phyloP scores from a whole-genome alignment of 345 rosid genomes.

The Moricandia moricandioides region DNA sequence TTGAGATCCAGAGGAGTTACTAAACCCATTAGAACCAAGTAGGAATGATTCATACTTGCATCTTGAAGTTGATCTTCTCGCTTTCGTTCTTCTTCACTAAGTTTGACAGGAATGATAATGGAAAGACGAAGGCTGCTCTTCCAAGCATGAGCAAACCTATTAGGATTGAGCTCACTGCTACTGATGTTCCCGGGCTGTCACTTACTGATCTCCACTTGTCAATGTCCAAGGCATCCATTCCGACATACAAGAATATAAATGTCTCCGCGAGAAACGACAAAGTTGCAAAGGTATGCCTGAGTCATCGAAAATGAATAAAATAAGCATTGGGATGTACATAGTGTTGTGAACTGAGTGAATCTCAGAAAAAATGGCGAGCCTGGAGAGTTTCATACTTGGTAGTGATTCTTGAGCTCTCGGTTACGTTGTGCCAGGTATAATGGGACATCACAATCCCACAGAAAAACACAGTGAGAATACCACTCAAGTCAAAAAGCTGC shows the following conservation, averaged over 20 bases:
- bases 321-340: slow-evolving; percentile 3
- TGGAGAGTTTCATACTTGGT: slow-evolving; percentile 53
- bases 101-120: slow-evolving; percentile 84
- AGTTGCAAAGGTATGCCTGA: slow-evolving; percentile 96
- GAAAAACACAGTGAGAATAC: slow-evolving; percentile 86
- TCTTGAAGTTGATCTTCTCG: slow-evolving; percentile 67
- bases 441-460: slow-evolving; percentile 95
- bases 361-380: neutral
- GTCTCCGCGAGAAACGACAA: slow-evolving; percentile 91
- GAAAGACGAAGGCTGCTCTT: slow-evolving; percentile 97
- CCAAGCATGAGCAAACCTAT: slow-evolving; percentile 73
- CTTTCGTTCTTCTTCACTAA: slow-evolving; percentile 59
- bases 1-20: neutral
- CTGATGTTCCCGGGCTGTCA: slow-evolving; percentile 81
- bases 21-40: slow-evolving; percentile 1
- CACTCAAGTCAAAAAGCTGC: slow-evolving; percentile 80
- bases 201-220: slow-evolving; percentile 94
- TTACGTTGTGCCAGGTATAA: slow-evolving; percentile 94
- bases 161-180: slow-evolving; percentile 78
- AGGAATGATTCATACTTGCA: slow-evolving; percentile 56
- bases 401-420: slow-evolving; percentile 86
- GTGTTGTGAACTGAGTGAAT: slow-evolving; percentile 4
- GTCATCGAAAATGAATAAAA: neutral
- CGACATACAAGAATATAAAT: slow-evolving; percentile 92
- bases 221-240: slow-evolving; percentile 99